These are phyloP conservation scores for Diaporthe vexans DNA, from an alignment of 2,329 filamentous ascomycete species.

Conservation along the genomic window DNA sequence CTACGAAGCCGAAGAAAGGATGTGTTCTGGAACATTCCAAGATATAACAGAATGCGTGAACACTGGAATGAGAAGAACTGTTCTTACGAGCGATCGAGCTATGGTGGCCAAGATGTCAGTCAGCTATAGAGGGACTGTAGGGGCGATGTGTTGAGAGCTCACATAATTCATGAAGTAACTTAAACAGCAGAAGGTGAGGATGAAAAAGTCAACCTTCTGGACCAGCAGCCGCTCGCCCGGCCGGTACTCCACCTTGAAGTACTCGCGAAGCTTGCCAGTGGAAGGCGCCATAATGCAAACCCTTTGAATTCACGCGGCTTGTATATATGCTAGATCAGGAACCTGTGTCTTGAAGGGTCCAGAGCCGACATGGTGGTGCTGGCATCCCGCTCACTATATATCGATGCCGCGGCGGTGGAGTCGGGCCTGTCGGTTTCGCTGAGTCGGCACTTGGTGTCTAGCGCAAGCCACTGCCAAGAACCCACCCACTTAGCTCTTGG, in stretches of 20 bases:
- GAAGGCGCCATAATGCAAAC: background rate
- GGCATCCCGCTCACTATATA: background rate
- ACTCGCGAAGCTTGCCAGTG: constrained; percentile 46
- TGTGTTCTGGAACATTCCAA: background rate
- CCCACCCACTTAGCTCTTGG: constrained; percentile 20
- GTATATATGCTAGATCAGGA: background rate
- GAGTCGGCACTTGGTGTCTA: constrained; percentile 13
- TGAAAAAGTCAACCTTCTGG: constrained; percentile 74
- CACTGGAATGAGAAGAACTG: background rate
- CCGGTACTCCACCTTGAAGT: constrained; percentile 52
- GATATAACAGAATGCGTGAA: background rate
- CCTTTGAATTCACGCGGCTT: background rate
- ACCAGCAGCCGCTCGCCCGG: constrained; percentile 60
- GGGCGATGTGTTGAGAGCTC: background rate
- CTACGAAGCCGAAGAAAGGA: background rate
- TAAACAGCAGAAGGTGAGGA: constrained; percentile 74
- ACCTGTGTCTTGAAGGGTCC: background rate
- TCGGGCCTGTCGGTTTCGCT: background rate
- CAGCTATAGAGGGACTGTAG: background rate
- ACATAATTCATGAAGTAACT: constrained; percentile 62
- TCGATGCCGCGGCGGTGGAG: background rate
- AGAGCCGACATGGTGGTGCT: background rate
- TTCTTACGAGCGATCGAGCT: constrained; percentile 61
- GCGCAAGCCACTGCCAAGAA: constrained; percentile 16
- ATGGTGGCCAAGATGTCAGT: constrained; percentile 6